Evolutionary conservation across 1,284 basidiomycete genomes (phyloP), one percentile per base, ranked within the genome.

Genomic region (Trametes hirsuta): DNA sequence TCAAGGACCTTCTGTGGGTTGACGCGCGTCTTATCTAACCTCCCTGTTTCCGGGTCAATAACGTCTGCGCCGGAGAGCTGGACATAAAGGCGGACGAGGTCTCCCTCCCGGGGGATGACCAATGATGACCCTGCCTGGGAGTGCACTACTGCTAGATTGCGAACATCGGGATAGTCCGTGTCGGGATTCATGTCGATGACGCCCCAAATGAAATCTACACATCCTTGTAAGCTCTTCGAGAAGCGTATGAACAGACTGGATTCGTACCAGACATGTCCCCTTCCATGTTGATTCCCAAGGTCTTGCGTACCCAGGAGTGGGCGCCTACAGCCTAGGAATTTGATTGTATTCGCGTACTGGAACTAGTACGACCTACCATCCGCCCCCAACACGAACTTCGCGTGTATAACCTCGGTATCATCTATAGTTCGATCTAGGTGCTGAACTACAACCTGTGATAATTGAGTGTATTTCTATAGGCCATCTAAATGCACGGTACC

Each of bases 131-230:
- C 81, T 57, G 79, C 77, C 42, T 76, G 74, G 0, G 84, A 85
- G 71, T 87, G 85, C 37, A 89, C 81, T 12, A 84, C 87, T 47
- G 80, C 81, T 59, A 79, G 79, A 64, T 87, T 89, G 35, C 93
- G 86, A 62, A 91, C 87, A 72, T 95, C 93, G 0, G 93, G 93
- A 69, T 93, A 91, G 71, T 93, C 79, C 10, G 90, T 91, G 18
- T 84, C 80, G 0, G 87, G 87, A 30, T 84, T 67, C 59, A 87
- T 79, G 72, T 93, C 90, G 24, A 91, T 75, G 12, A 93, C 91
- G 18, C 91, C 91, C 91, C 91, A 93, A 25, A 92, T 81, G 63
- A 82, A 88, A 56, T 93, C 85, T 76, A 56, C 4, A 15, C 5
- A 21, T 6, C 34, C 10, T 4, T 42, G 49, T 12, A 40, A 40